phyloP scores from a whole-genome alignment of 306 rosid species.

The Sechiopsis laciniata region DNA sequence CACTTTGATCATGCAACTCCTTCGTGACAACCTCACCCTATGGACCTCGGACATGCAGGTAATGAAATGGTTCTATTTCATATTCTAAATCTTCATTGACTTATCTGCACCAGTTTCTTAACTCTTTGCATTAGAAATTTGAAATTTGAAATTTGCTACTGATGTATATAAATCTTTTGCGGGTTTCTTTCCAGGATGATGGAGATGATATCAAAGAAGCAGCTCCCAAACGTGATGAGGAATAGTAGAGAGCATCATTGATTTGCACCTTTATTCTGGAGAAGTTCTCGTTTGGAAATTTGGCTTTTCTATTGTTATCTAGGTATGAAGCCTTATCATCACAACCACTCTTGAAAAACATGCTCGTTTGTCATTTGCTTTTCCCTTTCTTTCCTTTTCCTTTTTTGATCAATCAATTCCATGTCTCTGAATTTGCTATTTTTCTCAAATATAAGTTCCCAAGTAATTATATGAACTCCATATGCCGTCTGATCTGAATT shows the following conservation, averaged over 20 bases:
- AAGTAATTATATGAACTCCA: not conserved
- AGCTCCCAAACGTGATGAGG: slow-evolving; percentile 59
- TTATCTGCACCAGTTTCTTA: no score
- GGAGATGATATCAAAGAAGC: slow-evolving; percentile 97
- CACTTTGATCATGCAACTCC: slow-evolving; percentile 99
- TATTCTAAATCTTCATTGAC: not conserved
- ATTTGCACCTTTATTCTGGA: slow-evolving; percentile 50
- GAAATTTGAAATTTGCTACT: not conserved
- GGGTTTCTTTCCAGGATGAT: slow-evolving; percentile 57
- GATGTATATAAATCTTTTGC: not conserved
- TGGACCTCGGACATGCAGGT: slow-evolving; percentile 99
- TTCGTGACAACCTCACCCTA: slow-evolving; percentile 96
- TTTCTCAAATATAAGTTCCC: slow-evolving; percentile 27
- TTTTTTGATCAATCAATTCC: slow-evolving; percentile 31
- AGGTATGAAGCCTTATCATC: slow-evolving; percentile 35
- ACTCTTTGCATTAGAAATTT: no score
- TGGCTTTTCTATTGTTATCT: slow-evolving; percentile 23
- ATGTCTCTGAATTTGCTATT: slow-evolving; percentile 54
- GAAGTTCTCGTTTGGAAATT: slow-evolving; percentile 49
- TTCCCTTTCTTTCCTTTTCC: not conserved
- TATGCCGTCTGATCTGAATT: not conserved
- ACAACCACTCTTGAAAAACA: slow-evolving; percentile 51
- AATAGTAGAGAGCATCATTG: slow-evolving; percentile 50
- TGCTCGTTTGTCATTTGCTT: slow-evolving; percentile 23
- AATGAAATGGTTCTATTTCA: not conserved